Evolutionary conservation across 2,329 filamentous ascomycete species (phyloP), one percentile per base, ranked within the genome.

Genomic region (Gaeumannomyces sp.): DNA sequence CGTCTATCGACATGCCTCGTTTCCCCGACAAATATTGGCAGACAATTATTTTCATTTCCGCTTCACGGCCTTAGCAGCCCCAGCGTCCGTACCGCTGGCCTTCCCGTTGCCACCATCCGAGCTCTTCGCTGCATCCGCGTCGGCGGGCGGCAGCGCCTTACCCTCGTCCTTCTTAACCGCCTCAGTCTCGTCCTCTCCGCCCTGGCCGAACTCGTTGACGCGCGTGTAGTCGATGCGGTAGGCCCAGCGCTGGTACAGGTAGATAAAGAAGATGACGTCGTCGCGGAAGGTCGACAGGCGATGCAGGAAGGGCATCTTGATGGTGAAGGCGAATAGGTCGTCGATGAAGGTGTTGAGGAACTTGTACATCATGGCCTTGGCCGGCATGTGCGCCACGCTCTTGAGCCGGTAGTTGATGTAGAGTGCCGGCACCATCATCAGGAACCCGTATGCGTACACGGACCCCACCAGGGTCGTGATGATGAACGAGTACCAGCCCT

Each of bases 321-420:
- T 97, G 56, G 95, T 99, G 73, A 98, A 99, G 2, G 95, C 95
- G 74, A 99, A 99, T 38, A 99, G 82, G 74, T 99, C 95, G 77
- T 99, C 95, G 75, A 99, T 98, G 76, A 99, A 99, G 6, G 95
- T 98, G 80, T 98, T 97, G 69, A 98, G 81, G 79, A 97, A 97
- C 80, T 98, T 97, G 85, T 97, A 97, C 76, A 89, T 94, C 92
- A 99, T 95, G 61, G 95, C 93, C 79, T 92, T 94, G 70, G 85
- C 92, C 1, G 95, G 93, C 94, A 99, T 97, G 79, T 99, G 95
- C 14, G 95, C 95, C 45, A 98, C 92, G 70, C 88, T 90, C 84
- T 94, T 97, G 70, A 99, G 86, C 16, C 94, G 89, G 82, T 99
- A 99, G 84, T 99, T 99, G 86, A 99, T 99, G 81, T 98, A 99